Percentiles rank a stretch among this genome's conserved stretches.
phyloP scores from a whole-genome alignment of 2,329 filamentous ascomycete species.

The Tolypocladium endophyticum region DNA sequence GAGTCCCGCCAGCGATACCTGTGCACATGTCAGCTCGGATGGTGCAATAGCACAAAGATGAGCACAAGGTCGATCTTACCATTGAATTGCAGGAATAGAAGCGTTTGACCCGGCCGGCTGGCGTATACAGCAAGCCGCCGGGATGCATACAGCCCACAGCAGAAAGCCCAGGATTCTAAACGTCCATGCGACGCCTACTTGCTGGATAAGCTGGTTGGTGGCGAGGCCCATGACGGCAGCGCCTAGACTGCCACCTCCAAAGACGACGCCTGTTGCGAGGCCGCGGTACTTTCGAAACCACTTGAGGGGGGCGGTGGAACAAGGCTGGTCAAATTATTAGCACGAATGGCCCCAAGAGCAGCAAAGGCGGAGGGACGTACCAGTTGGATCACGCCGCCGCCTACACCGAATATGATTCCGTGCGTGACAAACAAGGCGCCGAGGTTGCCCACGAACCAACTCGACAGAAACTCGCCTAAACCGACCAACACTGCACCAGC shows the following conservation, averaged over 20 bases:
- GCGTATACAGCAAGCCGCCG: slow-evolving; percentile 12
- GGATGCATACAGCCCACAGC: slow-evolving; percentile 16
- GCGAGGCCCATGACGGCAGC: slow-evolving; percentile 15
- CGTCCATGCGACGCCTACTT: slow-evolving; percentile 14
- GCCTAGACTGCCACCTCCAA: slow-evolving; percentile 14
- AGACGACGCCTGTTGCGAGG: slow-evolving; percentile 17
- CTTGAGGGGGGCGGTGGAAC: slow-evolving; percentile 14
- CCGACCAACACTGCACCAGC: slow-evolving; percentile 13
- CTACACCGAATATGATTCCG: slow-evolving; percentile 16
- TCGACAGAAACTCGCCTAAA: slow-evolving; percentile 15
- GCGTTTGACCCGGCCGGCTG: slow-evolving; percentile 4
- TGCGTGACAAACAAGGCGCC: slow-evolving; percentile 14
- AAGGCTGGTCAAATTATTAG: slow-evolving; percentile 8
- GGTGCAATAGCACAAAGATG: background rate
- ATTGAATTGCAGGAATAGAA: slow-evolving; percentile 11
- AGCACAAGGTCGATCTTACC: slow-evolving; percentile 4
- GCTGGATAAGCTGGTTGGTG: slow-evolving; percentile 9
- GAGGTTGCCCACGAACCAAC: slow-evolving; percentile 11
- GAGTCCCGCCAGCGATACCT: slow-evolving; percentile 14
- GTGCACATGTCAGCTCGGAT: background rate
- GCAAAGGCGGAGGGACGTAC: slow-evolving; percentile 6
- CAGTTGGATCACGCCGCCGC: slow-evolving; percentile 13
- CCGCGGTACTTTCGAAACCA: slow-evolving; percentile 15
- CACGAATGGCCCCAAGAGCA: background rate
- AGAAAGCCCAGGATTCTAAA: slow-evolving; percentile 15